Conservation (phyloP, 305 asterid genomes). For the Fraxinus platypoda region DNA sequence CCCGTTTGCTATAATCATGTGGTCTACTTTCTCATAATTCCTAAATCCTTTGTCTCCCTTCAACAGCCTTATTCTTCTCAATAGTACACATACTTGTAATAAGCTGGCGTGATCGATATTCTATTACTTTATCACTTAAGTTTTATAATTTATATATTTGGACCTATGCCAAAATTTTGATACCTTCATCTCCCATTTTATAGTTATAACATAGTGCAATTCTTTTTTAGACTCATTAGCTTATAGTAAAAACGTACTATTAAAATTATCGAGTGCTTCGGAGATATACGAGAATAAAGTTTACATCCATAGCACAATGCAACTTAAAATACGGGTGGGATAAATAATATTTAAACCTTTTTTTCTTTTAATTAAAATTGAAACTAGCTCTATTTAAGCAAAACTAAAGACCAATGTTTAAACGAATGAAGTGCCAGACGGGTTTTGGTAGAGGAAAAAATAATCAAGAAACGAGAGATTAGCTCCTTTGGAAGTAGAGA, state of each 20-base stretch:
- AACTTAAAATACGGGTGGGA: too few relatives aligned
- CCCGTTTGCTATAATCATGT: conserved; percentile 54
- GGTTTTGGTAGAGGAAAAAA: neutral
- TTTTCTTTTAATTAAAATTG: too few relatives aligned
- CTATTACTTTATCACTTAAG: neutral
- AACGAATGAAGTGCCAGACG: neutral
- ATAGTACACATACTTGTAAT: neutral
- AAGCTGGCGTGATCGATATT: neutral
- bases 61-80: conserved; percentile 15
- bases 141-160: neutral
- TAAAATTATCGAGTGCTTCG: too few relatives aligned
- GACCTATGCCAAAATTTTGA: neutral
- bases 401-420: too few relatives aligned
- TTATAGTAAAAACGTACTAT: too few relatives aligned
- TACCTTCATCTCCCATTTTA: neutral
- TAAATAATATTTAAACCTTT: too few relatives aligned
- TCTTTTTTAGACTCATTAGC: too few relatives aligned
- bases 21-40: conserved; percentile 58
- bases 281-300: too few relatives aligned
- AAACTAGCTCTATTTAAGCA: too few relatives aligned
- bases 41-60: conserved; percentile 17
- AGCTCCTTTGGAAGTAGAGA: conserved; percentile 29
- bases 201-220: neutral
- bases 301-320: too few relatives aligned
- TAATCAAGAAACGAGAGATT: neutral